Base-by-base conservation (phyloP, 23 red algal genomes). In the Pyropia yezoensis region DNA sequence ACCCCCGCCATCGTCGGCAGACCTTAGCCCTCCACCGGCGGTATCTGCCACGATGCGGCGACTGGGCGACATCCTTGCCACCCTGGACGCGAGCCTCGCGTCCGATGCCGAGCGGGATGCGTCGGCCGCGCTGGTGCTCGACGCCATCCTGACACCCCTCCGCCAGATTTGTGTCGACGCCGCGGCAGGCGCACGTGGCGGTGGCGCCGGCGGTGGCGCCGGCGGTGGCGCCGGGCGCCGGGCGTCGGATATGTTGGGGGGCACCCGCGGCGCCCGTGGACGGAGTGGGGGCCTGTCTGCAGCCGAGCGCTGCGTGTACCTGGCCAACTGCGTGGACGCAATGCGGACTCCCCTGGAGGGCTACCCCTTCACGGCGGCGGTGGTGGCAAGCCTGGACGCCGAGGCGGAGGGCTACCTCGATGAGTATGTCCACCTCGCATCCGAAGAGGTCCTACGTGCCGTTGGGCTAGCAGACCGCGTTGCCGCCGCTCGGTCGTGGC, bases 311-410 rank as follows among this genome's bases (percentile, higher is more conserved):
- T 70, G 79, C 21, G 63, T 95, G 5, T 95, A 87, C 51, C 58
- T 95, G 32, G 83, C 83, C 7, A 95, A 95, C 70, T 95, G 90
- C 53, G 69, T 95, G 25, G 90, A 95, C 25, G 71, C 70, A 3
- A 80, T 95, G 69, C 67, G 90, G 27, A 76, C 71, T 59, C 79
- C 90, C 7, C 50, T 95, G 15, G 57, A 67, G 49, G 25, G 69
- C 16, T 81, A 88, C 56, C 71, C 74, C 9, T 95, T 95, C 63
- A 80, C 90, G 13, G 70, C 90, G 16, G 52, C 21, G 15, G n/a
- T 73, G 67, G 90, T 88, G 20, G 80, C 86, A 15, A 75, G 73
- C 30, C 66, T 95, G 7, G 79, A 71, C 14, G 60, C 51, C 1
- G 19, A 76, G 15, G 83, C 83, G 12, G 90, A 95, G 52, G 54